phyloP scores from a whole-genome alignment of 192 early-diverging fungal genomes.

The Gigaspora rosea region DNA sequence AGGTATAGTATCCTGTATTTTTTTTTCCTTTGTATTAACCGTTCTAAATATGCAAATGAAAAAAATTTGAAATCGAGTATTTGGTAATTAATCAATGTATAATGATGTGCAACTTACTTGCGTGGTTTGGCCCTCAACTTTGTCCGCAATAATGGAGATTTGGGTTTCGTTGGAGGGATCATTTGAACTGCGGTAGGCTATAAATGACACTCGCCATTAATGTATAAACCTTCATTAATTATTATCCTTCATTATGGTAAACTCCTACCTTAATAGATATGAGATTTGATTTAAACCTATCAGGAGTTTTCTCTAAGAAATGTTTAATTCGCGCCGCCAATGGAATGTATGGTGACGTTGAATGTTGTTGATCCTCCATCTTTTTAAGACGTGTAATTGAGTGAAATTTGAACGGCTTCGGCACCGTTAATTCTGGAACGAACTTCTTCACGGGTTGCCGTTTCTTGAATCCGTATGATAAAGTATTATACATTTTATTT shows the following conservation, averaged over 20 bases:
- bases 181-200: background rate
- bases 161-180: background rate
- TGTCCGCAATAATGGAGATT: background rate
- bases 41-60: no score
- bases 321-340: background rate
- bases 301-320: constrained; percentile 15
- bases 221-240: no score
- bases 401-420: constrained; percentile 25
- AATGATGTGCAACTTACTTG: no score
- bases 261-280: background rate
- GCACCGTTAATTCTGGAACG: background rate
- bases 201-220: background rate
- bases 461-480: background rate
- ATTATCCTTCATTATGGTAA: background rate
- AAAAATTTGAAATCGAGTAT: no score
- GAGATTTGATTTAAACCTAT: constrained; percentile 24
- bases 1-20: no score
- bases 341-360: constrained; percentile 12
- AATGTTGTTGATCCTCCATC: background rate
- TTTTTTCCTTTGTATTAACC: no score
- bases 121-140: background rate
- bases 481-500: background rate
- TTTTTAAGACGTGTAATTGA: background rate
- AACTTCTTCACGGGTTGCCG: background rate
- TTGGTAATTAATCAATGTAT: no score